These are phyloP conservation scores for Nadsonia fulvescens DNA, from an alignment of 805 yeast genomes.

Conservation along the genomic window DNA sequence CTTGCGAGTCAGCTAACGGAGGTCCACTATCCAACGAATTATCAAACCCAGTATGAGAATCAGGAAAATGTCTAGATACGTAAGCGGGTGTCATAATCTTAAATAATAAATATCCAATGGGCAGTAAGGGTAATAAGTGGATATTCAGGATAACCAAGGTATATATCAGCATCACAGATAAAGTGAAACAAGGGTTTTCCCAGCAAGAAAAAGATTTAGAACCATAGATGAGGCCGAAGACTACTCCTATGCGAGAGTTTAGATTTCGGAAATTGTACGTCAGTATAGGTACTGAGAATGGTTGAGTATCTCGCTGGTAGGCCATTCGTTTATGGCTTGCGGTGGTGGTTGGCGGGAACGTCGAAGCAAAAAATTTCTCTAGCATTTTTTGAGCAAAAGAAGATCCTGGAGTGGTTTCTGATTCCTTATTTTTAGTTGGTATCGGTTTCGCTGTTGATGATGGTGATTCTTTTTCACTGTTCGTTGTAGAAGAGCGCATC, in stretches of 20 bases:
- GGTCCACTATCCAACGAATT: constrained; percentile 29
- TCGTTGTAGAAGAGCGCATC: too few relatives aligned
- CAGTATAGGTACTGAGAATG: constrained; percentile 50
- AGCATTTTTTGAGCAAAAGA: too few relatives aligned
- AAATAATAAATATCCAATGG: constrained; percentile 32
- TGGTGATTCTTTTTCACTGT: too few relatives aligned
- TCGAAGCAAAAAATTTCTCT: too few relatives aligned
- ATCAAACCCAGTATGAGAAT: constrained; percentile 17
- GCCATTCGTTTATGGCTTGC: constrained; percentile 35
- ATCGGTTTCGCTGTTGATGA: too few relatives aligned
- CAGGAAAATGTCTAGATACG: constrained; percentile 44
- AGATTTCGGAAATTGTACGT: constrained; percentile 23
- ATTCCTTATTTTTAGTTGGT: too few relatives aligned
- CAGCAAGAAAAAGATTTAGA: constrained; percentile 40
- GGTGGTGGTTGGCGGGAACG: too few relatives aligned
- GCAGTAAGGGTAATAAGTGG: constrained; percentile 25
- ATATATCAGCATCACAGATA: constrained; percentile 32
- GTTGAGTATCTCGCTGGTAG: constrained; percentile 47
- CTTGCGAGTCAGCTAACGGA: constrained; percentile 27
- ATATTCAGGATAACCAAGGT: constrained; percentile 42
- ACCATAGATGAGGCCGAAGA: constrained; percentile 41
- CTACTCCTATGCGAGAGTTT: constrained; percentile 10
- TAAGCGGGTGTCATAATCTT: constrained; percentile 55
- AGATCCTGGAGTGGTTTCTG: too few relatives aligned
- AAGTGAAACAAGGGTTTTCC: constrained; percentile 43